Base-by-base conservation (phyloP, 768 basidiomycete species). In the Lenzites betulinus region DNA sequence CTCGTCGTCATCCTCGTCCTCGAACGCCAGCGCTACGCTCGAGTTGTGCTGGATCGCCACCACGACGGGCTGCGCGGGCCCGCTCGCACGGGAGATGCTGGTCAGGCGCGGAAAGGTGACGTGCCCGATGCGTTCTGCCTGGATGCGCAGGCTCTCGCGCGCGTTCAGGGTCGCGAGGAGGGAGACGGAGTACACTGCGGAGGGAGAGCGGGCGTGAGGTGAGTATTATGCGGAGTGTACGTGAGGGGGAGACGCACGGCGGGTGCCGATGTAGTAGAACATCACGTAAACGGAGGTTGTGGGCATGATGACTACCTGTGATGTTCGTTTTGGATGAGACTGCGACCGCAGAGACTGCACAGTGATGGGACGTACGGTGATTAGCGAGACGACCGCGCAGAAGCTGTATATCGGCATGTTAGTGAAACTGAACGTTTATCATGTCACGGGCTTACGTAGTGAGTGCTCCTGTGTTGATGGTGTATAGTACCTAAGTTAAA, bases 261-360 rank as follows among this genome's bases (percentile, higher is more conserved):
- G 61, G 11, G 61, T 25, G 18, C 61, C 61, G 23, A 58, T 58
- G 56, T 63, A 63, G 35, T 63, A 63, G 47, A 63, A 58, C 56
- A 63, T 54, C 25, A 63, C 56, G 47, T 63, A 63, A 23, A 60
- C 22, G 2, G 61, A 48, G 5, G 51, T 49, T 25, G 56, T 54
- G 16, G 61, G 61, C 6, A 63, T 25, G 2, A 58, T 18, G 30
- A 54, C 23, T 6, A 62, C 60, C 60, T 62, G 44, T 1, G 30
- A n/a, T n/a, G n/a, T n/a, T n/a, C n/a, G n/a, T n/a, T n/a, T n/a
- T n/a, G n/a, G n/a, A n/a, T n/a, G n/a, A n/a, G n/a, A n/a, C n/a
- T n/a, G n/a, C n/a, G n/a, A n/a, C n/a, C n/a, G n/a, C n/a, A n/a
- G n/a, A n/a, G 7, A 7, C 15, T n/a, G 16, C 33, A 18, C 3